Evolutionary conservation across 2,329 filamentous ascomycete genomes (phyloP).

Genomic region (Tolypocladium tropicale): DNA sequence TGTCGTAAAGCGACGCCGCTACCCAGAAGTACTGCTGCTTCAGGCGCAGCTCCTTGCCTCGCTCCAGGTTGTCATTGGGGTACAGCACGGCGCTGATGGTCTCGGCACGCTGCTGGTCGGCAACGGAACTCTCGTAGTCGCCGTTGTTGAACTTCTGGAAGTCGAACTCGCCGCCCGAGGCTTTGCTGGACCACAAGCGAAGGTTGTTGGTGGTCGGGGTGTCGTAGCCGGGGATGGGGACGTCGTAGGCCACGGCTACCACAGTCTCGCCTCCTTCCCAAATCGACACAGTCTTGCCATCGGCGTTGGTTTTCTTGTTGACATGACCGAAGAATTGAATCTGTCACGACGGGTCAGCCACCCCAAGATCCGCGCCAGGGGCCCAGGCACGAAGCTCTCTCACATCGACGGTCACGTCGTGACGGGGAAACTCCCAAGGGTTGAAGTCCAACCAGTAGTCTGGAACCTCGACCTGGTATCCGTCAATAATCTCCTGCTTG

Average conservation of each 20-base stretch:
- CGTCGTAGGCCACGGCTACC: constrained; percentile 85
- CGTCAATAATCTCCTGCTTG: constrained; percentile 97
- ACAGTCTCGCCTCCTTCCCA: constrained; percentile 96
- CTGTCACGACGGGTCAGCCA: constrained; percentile 14
- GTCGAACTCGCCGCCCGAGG: constrained; percentile 93
- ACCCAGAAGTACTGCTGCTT: constrained; percentile 99
- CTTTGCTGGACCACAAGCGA: constrained; percentile 94
- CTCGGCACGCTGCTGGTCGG: constrained; percentile 97
- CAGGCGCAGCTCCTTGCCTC: constrained; percentile 90
- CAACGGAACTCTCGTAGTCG: constrained; percentile 94
- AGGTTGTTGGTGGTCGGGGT: constrained; percentile 94
- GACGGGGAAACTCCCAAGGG: constrained; percentile 94
- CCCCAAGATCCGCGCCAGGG: background rate
- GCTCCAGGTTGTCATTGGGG: constrained; percentile 93
- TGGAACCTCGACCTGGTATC: constrained; percentile 95
- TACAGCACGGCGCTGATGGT: constrained; percentile 97
- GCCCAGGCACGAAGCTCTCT: constrained; percentile 15
- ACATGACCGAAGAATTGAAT: constrained; percentile 94
- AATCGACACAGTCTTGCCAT: constrained; percentile 61
- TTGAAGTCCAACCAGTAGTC: constrained; percentile 99
- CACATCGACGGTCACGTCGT: constrained; percentile 87
- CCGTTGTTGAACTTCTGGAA: constrained; percentile 99
- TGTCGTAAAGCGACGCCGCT: constrained; percentile 89
- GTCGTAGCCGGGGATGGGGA: constrained; percentile 80
- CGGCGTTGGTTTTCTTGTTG: constrained; percentile 60